Percentiles rank a stretch among this genome's conserved stretches.
These are phyloP conservation scores for Sphaerulina vaccinii DNA, from an alignment of 2,329 filamentous ascomycete species.

Conservation along the genomic window DNA sequence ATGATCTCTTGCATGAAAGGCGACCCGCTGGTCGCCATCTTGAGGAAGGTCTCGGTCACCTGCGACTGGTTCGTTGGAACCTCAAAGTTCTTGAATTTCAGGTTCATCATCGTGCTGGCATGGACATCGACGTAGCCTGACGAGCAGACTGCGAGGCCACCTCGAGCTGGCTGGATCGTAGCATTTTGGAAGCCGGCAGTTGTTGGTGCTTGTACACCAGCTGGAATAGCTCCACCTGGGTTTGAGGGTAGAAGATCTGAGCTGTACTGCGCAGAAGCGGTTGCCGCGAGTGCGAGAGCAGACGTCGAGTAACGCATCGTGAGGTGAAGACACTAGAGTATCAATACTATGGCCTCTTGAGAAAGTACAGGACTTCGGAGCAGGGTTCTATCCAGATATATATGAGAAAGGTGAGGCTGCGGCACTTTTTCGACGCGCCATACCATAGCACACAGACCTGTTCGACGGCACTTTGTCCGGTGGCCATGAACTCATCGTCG, in stretches of 20 bases:
- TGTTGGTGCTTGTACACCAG: conserved; percentile 16
- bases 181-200: conserved; percentile 22
- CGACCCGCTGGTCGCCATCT: conserved; percentile 12
- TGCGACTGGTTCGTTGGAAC: conserved; percentile 31
- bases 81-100: conserved; percentile 30
- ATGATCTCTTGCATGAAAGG: conserved; percentile 11
- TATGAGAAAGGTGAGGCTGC: not conserved
- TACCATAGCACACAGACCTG: too few relatives aligned
- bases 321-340: not conserved
- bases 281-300: conserved; percentile 13
- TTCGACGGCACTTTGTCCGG: too few relatives aligned
- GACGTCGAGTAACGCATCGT: conserved; percentile 7
- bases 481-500: too few relatives aligned
- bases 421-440: not conserved
- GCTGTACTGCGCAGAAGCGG: conserved; percentile 14
- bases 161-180: conserved; percentile 26
- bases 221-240: conserved; percentile 22
- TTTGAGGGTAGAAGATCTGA: conserved; percentile 18
- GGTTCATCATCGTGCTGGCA: conserved; percentile 29
- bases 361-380: too few relatives aligned
- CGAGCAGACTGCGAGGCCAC: conserved; percentile 33
- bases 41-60: conserved; percentile 31
- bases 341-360: too few relatives aligned
- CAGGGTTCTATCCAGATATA: too few relatives aligned
- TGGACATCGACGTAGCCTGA: conserved; percentile 30